Evolutionary conservation across 805 yeast genomes (phyloP), one percentile per base, ranked within the genome.

Genomic region (Saccharomycopsis synnaedendra): DNA sequence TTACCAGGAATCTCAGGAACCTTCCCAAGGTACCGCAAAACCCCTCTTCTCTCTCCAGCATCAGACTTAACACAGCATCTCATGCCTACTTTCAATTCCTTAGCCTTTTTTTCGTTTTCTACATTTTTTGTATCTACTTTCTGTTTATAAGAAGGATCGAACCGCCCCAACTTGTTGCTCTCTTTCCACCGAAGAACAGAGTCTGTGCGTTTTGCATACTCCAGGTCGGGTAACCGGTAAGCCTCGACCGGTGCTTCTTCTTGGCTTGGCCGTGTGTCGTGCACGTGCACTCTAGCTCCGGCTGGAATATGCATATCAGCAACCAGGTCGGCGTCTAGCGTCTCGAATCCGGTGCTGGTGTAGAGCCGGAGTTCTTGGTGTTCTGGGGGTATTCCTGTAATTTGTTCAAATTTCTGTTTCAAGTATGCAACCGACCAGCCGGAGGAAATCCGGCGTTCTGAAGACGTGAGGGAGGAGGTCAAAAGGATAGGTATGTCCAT

Each of bases 171-270:
- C 49, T 75, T 64, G 53, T 83, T 72, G 32, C 71, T 67, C 48
- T 72, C 70, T 60, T 89, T 90, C 95, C 96, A 89, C 47, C 72
- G 73, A 48, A 80, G 69, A 1, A 85, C 94, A 0, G 90, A 72
- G 47, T 82, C 76, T 3, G 63, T 45, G 50, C 83, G 69, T 42
- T 66, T 66, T 32, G 72, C 79, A 61, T 89, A 86, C 41, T 76
- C 82, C 39, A 70, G 75, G 36, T 79, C 80, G 1, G 76, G 64
- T 59, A 85, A 62, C 50, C 71, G 68, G 57, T 63, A 74, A 41
- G 68, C 70, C 11, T 62, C 61, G n/a, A 78, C 60, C 36, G n/a
- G 8, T n/a, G 1, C 36, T n/a, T 8, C 8, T 5, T 71, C 70
- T 0, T 85, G 75, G 43, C 74, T 66, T 1, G 72, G 72, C 55